Base-by-base conservation (phyloP, 1,139 yeast species). In the Pneumocystis murina region DNA sequence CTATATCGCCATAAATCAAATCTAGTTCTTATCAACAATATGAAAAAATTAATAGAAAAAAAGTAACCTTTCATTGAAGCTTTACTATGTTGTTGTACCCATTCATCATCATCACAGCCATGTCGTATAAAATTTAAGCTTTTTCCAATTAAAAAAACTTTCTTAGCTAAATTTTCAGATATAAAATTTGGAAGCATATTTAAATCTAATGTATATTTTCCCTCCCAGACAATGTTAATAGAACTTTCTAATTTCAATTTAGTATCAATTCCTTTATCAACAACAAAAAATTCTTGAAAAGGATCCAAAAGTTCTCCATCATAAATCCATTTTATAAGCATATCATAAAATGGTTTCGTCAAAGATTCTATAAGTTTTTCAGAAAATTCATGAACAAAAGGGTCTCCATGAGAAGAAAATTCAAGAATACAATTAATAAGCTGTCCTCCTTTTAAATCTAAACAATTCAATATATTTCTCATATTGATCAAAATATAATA, bases 91-190 rank as follows among this genome's bases (percentile, higher is more conserved):
- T 73, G 71, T 67, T 80, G 80, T 17, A 82, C 77, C 86, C 87
- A 86, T 41, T 78, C 79, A 33, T 79, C 73, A 68, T 85, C 90
- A 14, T 77, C 77, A 67, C 97, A 87, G 62, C 82, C 81, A 43
- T 77, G 78, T 61, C 84, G 82, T 60, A 92, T 75, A 71, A 86
- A 91, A 55, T 83, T 79, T n/a, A 86, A 76, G 17, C 88, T 82
- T 68, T 86, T 84, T 0, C 98, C 98, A 35, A 87, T 84, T 65
- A 88, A 87, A 68, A 80, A 86, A 10, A 87, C 81, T 68, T 81
- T 80, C 35, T 75, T 72, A 1, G 88, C 84, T 1, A 81, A 73
- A 17, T 75, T 74, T 6, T 71, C 69, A 0, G 80, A 72, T 64
- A 86, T 75, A 70, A 86, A 87, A 8, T 74, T 71, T 0, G 97